These are phyloP conservation scores for Corrigiola litoralis DNA, from an alignment of 179 eudicot species.

Conservation along the genomic window DNA sequence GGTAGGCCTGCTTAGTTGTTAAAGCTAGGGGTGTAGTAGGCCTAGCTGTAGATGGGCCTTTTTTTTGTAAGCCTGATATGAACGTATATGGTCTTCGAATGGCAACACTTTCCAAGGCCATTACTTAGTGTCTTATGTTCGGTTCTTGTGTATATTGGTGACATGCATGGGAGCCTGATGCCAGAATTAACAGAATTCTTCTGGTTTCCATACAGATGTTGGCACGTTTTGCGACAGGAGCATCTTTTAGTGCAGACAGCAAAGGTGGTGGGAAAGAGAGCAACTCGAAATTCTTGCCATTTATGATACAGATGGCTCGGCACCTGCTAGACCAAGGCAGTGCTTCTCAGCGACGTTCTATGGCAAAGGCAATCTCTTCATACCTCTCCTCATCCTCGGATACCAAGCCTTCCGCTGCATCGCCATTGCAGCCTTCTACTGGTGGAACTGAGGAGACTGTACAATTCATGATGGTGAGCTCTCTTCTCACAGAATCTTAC, in stretches of 20 bases:
- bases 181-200: slow-evolving; percentile 3
- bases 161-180: too few relatives aligned
- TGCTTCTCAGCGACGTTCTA: slow-evolving; percentile 66
- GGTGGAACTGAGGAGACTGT: slow-evolving; percentile 82
- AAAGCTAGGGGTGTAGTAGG: too few relatives aligned
- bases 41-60: too few relatives aligned
- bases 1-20: too few relatives aligned
- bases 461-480: slow-evolving; percentile 97
- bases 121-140: too few relatives aligned
- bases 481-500: slow-evolving; percentile 83
- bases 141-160: too few relatives aligned
- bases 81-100: too few relatives aligned
- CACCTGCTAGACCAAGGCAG: slow-evolving; percentile 78
- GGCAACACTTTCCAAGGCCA: too few relatives aligned
- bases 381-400: slow-evolving; percentile 60
- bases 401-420: slow-evolving; percentile 37
- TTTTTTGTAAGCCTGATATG: too few relatives aligned
- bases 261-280: slow-evolving; percentile 99
- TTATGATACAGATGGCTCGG: slow-evolving; percentile 95
- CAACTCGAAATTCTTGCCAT: slow-evolving; percentile 86
- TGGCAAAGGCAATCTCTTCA: slow-evolving; percentile 59
- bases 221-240: slow-evolving; percentile 96
- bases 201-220: slow-evolving; percentile 61
- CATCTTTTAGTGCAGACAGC: slow-evolving; percentile 76
- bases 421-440: slow-evolving; percentile 45